These are phyloP conservation scores for Rossbeevera mucosa DNA, from an alignment of 768 basidiomycete species.

Conservation along the genomic window DNA sequence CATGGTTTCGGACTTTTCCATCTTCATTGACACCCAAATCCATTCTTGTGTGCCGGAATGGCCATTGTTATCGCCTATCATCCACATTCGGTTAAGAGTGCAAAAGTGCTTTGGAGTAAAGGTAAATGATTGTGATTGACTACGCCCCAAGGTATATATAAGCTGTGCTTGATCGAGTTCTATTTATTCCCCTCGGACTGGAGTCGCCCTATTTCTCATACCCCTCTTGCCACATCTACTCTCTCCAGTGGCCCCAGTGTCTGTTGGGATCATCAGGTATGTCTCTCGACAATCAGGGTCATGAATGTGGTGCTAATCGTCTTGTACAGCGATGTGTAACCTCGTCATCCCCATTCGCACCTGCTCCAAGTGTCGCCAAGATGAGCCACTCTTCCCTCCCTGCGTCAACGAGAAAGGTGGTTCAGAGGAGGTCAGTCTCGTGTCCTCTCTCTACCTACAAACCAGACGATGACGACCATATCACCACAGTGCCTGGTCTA, in stretches of 20 bases:
- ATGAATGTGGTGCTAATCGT: neutral
- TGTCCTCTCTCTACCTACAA: neutral
- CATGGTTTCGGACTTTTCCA: constrained; percentile 1
- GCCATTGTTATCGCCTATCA: neutral
- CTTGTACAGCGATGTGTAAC: constrained; percentile 25
- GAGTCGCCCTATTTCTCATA: neutral
- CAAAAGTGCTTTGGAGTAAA: constrained; percentile 3
- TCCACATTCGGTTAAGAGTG: constrained; percentile 12
- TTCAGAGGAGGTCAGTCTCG: constrained; percentile 16
- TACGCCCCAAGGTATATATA: constrained; percentile 10
- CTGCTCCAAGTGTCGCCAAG: constrained; percentile 26
- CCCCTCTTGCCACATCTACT: neutral
- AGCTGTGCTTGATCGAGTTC: neutral
- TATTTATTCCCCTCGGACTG: neutral
- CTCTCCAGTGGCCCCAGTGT: no score
- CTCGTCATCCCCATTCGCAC: constrained; percentile 28
- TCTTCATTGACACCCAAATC: constrained; percentile 2
- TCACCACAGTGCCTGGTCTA: constrained; percentile 15
- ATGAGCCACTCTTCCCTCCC: constrained; percentile 24
- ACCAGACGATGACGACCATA: neutral
- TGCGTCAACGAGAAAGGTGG: constrained; percentile 17
- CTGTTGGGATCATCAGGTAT: neutral
- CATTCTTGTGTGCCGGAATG: neutral
- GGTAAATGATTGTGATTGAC: constrained; percentile 10
- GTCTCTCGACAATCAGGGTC: neutral